Base-by-base conservation (phyloP, 306 rosid species). In the Parietaria judaica region DNA sequence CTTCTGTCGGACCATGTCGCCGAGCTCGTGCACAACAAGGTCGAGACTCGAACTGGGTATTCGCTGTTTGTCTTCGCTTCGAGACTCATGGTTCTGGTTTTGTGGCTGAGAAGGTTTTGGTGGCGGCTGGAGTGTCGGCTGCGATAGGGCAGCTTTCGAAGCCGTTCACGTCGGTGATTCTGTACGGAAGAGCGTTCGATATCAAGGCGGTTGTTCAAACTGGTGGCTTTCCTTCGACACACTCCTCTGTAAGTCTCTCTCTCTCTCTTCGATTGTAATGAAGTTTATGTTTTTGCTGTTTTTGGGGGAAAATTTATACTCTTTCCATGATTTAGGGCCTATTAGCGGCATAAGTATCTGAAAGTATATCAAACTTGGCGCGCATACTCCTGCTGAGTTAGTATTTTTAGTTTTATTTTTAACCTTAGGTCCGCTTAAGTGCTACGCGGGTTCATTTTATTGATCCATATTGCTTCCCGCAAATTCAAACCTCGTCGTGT, bases 211-310 rank as follows among this genome's bases (percentile, higher is more conserved):
- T 63, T 67, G 0, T 80, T 78, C 87, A 80, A 60, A 83, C 96
- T 31, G 98, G 96, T 63, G 98, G 98, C 47, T 91, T 91, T 70
- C 96, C 98, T 53, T 91, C 98, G 4, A 69, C 95, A 14, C 98
- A 91, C 75, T 85, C 98, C 67, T 87, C 98, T 50, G 98, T 91
- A 84, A 71, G 86, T 14, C 14, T 11, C 23, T 50, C 61, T 43
- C 59, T 60, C 66, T 8, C 4, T 56, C 36, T 15, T n/a, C n/a
- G 57, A 45, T 3, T 41, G 13, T 4, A 48, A 43, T 49, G 11
- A 45, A 39, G 3, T 59, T 1, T 72, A 44, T 31, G 10, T 60
- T 44, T 41, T 16, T n/a, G 49, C 11, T 15, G 12, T 41, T 54
- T 54, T 54, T 54, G 7, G 38, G 44, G 7, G 7, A 39, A 39